Conservation (phyloP, 2,329 filamentous ascomycete species). For the Fusarium sp. region DNA sequence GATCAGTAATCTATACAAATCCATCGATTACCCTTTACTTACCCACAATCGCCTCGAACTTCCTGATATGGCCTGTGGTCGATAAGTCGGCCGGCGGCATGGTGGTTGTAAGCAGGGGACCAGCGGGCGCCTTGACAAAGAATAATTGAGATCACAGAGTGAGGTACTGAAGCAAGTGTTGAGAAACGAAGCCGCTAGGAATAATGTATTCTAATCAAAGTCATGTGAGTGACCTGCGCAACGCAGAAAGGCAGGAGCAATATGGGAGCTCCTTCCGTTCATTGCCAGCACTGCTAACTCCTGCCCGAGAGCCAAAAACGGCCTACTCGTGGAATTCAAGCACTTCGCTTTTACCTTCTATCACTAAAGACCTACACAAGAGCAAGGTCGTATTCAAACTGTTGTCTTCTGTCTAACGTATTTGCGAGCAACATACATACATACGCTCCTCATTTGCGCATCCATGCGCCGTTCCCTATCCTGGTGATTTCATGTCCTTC, state of each 20-base stretch:
- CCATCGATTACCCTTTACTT: not conserved
- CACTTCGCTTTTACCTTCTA: not conserved
- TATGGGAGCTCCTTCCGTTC: constrained; percentile 17
- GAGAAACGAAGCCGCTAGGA: not conserved
- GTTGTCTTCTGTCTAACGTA: constrained; percentile 35
- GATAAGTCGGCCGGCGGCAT: constrained; percentile 44
- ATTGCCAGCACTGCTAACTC: not conserved
- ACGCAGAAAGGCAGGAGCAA: constrained; percentile 10
- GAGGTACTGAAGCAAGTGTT: not conserved
- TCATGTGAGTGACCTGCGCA: constrained; percentile 21
- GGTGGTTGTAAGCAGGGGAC: not conserved
- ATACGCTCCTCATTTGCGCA: constrained; percentile 37
- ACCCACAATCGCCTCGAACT: constrained; percentile 46
- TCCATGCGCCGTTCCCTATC: constrained; percentile 34
- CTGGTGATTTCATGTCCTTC: constrained; percentile 27
- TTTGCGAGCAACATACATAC: constrained; percentile 39
- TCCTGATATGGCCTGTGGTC: constrained; percentile 40
- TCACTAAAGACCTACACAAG: not conserved
- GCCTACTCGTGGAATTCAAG: not conserved
- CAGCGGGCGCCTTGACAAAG: not conserved
- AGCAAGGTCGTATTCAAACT: constrained; percentile 11
- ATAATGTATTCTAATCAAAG: not conserved
- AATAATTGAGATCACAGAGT: not conserved
- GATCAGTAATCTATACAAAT: not conserved
- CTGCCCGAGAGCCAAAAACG: not conserved